Conservation (phyloP, 1,284 basidiomycete species). For the Neolentinus lepideus region DNA sequence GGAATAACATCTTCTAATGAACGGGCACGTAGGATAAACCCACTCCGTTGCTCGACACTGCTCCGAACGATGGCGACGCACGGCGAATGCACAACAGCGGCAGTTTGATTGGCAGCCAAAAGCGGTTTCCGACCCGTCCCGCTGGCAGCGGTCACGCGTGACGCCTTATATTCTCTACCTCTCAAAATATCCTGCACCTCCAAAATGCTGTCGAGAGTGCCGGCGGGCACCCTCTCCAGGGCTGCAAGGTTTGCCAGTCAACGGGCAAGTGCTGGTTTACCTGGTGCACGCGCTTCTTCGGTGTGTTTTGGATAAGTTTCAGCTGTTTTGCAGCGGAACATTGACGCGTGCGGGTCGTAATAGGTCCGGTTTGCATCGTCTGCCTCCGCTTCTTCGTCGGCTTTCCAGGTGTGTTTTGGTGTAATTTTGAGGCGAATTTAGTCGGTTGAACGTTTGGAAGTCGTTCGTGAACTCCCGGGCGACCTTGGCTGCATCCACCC, state of each 20-base stretch:
- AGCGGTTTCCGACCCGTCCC: conserved; percentile 26
- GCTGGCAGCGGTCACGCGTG: conserved; percentile 14
- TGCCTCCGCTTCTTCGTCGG: conserved; percentile 40
- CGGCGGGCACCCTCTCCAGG: conserved; percentile 56
- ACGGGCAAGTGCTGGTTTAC: conserved; percentile 30
- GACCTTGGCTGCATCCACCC: conserved; percentile 72
- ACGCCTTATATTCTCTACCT: conserved; percentile 9
- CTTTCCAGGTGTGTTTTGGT: conserved; percentile 46
- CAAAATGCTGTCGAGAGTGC: conserved; percentile 76
- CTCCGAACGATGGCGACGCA: background rate
- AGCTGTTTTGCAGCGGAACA: conserved; percentile 5
- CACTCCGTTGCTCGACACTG: background rate
- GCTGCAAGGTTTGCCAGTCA: conserved; percentile 29
- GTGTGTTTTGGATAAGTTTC: conserved; percentile 11
- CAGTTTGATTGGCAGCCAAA: conserved; percentile 9
- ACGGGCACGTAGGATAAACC: too few relatives aligned
- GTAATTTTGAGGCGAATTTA: background rate
- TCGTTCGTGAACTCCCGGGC: conserved; percentile 65
- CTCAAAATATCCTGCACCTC: conserved; percentile 2
- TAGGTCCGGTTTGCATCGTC: conserved; percentile 69
- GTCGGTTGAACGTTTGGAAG: conserved; percentile 15
- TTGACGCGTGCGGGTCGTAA: conserved; percentile 12
- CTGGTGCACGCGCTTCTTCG: conserved; percentile 27
- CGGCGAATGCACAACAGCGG: conserved; percentile 8
- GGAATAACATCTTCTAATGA: too few relatives aligned